Percentiles rank a stretch among this genome's conserved stretches.
Conservation (phyloP, 23 red algal genomes). For the Chondrus crispus region DNA sequence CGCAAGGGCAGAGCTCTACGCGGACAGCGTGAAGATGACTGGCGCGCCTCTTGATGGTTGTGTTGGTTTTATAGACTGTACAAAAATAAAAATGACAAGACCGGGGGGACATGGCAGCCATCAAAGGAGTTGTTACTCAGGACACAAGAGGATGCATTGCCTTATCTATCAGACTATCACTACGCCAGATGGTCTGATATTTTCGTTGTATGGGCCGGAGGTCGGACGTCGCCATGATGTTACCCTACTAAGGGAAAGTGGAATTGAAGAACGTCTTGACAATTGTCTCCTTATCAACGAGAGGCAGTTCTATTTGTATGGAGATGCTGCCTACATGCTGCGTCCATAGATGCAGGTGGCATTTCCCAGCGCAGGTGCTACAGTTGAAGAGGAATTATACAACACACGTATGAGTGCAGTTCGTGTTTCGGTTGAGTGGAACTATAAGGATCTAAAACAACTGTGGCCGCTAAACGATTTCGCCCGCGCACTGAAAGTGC, state of each 20-base stretch:
- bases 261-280: neutral
- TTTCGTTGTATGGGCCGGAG: slow-evolving; percentile 21
- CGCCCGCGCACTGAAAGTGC: neutral
- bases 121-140: neutral
- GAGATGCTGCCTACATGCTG: neutral
- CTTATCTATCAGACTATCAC: slow-evolving; percentile 17
- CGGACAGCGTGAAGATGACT: neutral
- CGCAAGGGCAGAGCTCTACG: neutral
- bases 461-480: neutral
- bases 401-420: neutral
- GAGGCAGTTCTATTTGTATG: neutral
- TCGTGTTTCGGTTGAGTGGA: neutral
- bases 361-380: neutral
- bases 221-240: slow-evolving; percentile 14
- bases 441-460: neutral
- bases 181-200: slow-evolving; percentile 44
- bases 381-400: neutral
- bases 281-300: neutral
- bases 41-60: slow-evolving; percentile 1
- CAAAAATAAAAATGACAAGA: neutral
- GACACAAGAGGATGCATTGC: slow-evolving; percentile 16
- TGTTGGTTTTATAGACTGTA: slow-evolving; percentile 32
- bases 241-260: neutral
- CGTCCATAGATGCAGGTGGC: slow-evolving; percentile 14
- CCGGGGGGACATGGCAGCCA: neutral